Evolutionary conservation across 331 rosid species (phyloP), one percentile per base, ranked within the genome.

Genomic region (Saraca asoca): DNA sequence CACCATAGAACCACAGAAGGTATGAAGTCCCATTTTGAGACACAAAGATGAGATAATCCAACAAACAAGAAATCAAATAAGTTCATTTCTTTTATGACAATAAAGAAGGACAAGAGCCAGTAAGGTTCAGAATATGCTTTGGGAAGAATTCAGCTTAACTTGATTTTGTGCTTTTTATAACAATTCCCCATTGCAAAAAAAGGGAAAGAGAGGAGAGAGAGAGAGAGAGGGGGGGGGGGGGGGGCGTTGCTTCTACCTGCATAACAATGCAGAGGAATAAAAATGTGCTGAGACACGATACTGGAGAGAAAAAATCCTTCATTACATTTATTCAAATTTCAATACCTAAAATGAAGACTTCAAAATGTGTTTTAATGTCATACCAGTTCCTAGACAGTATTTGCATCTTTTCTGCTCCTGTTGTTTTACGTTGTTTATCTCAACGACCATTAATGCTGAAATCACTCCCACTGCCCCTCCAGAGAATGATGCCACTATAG

Each of bases 401-500:
- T 90, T 93, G 80, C 97, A 93, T 81, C 98, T 83, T 76, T 93
- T 93, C 53, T 84, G 91, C 85, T 93, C 98, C 83, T 90, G 98
- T 76, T 67, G 95, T 62, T 90, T 89, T 50, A 87, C 98, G 67
- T 93, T 93, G 86, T 93, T 93, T 59, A 87, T 86, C 84, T 93
- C 98, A 68, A 93, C 95, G 19, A 93, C 84, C 98, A 93, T 93
- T 66, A 93, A 63, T 52, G 98, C 96, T 2, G 98, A 93, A 65
- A 93, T 86, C 61, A 93, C 97, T 37, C 98, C 98, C 24, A 90
- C 98, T 53, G 98, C 95, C 69, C 98, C 98, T 74, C 98, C 98
- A 13, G 96, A 93, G 80, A 93, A 93, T 31, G 98, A 93, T 44
- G 98, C 98, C 42, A 93, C 98, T 29, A 93, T 90, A 62, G 98